A percentile compares a stretch with the other conserved stretches of the same genome.
phyloP scores from a whole-genome alignment of 2,329 filamentous ascomycete species.

The Claviceps sp. region DNA sequence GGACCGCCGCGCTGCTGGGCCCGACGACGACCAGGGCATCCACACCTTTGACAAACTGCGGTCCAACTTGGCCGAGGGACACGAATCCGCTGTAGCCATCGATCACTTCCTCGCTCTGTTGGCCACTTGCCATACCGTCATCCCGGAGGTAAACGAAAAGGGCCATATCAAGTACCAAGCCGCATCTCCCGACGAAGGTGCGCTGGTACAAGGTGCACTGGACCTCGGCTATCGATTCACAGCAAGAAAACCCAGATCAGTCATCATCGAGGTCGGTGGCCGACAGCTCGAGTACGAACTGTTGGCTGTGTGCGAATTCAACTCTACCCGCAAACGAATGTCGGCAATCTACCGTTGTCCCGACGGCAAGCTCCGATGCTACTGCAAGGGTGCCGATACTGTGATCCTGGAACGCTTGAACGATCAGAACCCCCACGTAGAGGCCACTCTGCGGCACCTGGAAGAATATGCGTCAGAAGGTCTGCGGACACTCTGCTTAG shows the following conservation, averaged over 20 bases:
- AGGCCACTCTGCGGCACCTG: slow-evolving; percentile 84
- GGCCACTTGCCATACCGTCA: slow-evolving; percentile 90
- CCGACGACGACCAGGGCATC: slow-evolving; percentile 71
- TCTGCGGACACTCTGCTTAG: slow-evolving; percentile 83
- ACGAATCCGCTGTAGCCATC: slow-evolving; percentile 37
- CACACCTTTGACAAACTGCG: slow-evolving; percentile 70
- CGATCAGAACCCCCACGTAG: slow-evolving; percentile 72
- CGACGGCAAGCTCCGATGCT: slow-evolving; percentile 85
- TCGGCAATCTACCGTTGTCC: slow-evolving; percentile 94
- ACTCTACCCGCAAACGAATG: slow-evolving; percentile 88
- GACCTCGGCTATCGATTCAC: slow-evolving; percentile 78
- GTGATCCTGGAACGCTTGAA: slow-evolving; percentile 88
- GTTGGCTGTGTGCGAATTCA: slow-evolving; percentile 96
- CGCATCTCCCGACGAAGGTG: slow-evolving; percentile 91
- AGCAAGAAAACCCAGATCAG: slow-evolving; percentile 76
- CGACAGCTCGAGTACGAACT: slow-evolving; percentile 73
- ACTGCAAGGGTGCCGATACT: slow-evolving; percentile 94
- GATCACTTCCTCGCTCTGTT: slow-evolving; percentile 80
- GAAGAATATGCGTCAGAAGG: slow-evolving; percentile 98
- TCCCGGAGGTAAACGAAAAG: slow-evolving; percentile 74
- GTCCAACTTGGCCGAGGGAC: slow-evolving; percentile 49
- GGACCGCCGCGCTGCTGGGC: slow-evolving; percentile 67
- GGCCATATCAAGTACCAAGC: slow-evolving; percentile 93
- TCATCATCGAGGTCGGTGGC: slow-evolving; percentile 68
- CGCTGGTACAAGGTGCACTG: slow-evolving; percentile 85